phyloP scores from a whole-genome alignment of 1,284 basidiomycete species.

The Microbotryum saponariae region DNA sequence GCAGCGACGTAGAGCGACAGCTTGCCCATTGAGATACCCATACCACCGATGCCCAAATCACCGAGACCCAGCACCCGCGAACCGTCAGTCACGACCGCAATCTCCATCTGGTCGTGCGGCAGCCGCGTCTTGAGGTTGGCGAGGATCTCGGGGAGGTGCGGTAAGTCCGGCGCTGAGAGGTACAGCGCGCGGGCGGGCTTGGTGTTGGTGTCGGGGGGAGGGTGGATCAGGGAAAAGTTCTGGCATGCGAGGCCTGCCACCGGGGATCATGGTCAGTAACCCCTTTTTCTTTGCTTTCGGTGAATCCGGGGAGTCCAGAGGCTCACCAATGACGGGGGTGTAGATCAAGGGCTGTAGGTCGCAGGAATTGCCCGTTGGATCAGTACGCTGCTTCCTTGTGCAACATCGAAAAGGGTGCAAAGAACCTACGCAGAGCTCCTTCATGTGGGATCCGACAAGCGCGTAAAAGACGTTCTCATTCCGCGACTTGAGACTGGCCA shows the following conservation, averaged over 20 bases:
- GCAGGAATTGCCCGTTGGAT: conserved; percentile 39
- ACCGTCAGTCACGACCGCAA: conserved; percentile 56
- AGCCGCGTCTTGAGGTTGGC: conserved; percentile 34
- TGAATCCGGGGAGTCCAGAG: conserved; percentile 49
- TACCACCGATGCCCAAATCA: conserved; percentile 56
- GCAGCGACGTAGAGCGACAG: conserved; percentile 77
- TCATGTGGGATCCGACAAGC: conserved; percentile 51
- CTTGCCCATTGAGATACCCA: conserved; percentile 91
- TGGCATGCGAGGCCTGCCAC: conserved; percentile 38
- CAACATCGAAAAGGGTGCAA: not conserved
- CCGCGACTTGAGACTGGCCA: conserved; percentile 61
- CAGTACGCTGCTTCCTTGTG: not conserved
- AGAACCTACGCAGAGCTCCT: conserved; percentile 41
- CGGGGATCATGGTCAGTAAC: not conserved
- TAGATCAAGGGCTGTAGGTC: conserved; percentile 78
- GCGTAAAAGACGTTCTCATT: conserved; percentile 66
- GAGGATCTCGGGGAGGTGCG: conserved; percentile 44
- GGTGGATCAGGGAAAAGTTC: conserved; percentile 30
- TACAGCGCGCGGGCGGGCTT: conserved; percentile 44
- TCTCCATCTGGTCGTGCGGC: conserved; percentile 35
- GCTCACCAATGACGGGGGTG: conserved; percentile 86
- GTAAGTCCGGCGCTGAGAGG: conserved; percentile 78
- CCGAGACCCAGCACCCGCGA: conserved; percentile 88
- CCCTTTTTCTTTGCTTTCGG: conserved; percentile 51
- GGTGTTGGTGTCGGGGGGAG: conserved; percentile 11